These are phyloP conservation scores for Staphylotrichum longicolle DNA, from an alignment of 495 filamentous ascomycete species.

Conservation along the genomic window DNA sequence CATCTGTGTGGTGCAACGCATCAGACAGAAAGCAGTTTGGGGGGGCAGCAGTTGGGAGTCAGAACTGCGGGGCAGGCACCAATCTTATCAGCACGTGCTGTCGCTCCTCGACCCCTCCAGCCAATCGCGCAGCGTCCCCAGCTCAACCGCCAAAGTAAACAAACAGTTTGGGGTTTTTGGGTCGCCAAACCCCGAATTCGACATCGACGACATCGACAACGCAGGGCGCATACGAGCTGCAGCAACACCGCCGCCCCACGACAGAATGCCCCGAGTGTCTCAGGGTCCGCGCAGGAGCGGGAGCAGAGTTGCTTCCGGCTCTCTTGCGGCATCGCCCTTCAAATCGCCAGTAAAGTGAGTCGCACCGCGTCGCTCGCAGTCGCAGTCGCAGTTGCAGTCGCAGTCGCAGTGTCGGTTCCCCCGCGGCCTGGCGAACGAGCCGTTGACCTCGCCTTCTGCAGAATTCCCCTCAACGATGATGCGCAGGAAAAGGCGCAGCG, in stretches of 20 bases:
- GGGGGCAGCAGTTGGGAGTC: too few species aligned
- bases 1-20: too few species aligned
- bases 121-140: slow-evolving; percentile 16
- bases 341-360: slow-evolving; percentile 70
- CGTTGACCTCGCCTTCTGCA: slow-evolving; percentile 24
- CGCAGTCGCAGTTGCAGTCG: neutral
- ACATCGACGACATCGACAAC: slow-evolving; percentile 9
- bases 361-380: neutral
- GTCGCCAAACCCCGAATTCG: slow-evolving; percentile 7
- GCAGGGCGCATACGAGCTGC: slow-evolving; percentile 5
- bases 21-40: too few species aligned
- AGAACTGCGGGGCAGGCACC: too few species aligned
- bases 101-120: neutral
- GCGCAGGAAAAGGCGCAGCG: slow-evolving; percentile 85
- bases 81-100: slow-evolving; percentile 18
- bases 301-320: slow-evolving; percentile 50
- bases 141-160: slow-evolving; percentile 27
- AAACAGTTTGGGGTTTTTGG: slow-evolving; percentile 21
- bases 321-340: slow-evolving; percentile 50
- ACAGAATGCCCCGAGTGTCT: slow-evolving; percentile 71
- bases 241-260: slow-evolving; percentile 19
- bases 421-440: neutral
- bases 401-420: too few species aligned
- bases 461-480: slow-evolving; percentile 95
- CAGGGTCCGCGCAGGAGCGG: slow-evolving; percentile 56